Base-by-base conservation (phyloP, 768 basidiomycete genomes). In the Podaxis sp. region DNA sequence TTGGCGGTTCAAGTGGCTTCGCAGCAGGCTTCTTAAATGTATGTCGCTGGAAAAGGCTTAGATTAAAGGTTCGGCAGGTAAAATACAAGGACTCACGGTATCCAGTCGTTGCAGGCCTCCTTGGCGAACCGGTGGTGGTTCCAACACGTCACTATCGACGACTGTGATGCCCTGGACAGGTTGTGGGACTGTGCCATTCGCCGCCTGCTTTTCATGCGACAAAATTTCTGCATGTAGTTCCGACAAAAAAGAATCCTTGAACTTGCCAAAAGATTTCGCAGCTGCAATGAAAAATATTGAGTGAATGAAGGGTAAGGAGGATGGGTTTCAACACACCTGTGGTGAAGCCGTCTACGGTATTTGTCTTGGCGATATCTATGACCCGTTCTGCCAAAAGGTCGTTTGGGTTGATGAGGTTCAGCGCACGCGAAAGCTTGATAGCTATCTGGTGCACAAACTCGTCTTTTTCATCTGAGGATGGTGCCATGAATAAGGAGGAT, bases 391-490 rank as follows among this genome's bases (percentile, higher is more conserved):
- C 94, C 22, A 96, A 83, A 3, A 90, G 74, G 67, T 93, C 90
- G 71, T 96, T 96, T 0, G 92, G 91, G 69, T 92, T 92, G 63
- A 94, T 72, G 13, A 81, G 80, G 72, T 95, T 95, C 69, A 95
- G 81, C 2, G 86, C 85, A 38, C 94, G 77, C 1, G 93, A 95
- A 8, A 96, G 82, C 76, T 90, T 86, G 64, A 92, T 87, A 24
- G 89, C 90, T 33, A 92, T 71, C 57, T 86, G 80, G 72, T 93
- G 89, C 49, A 78, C 83, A 71, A 89, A 90, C 24, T 81, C 79
- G 62, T 73, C 72, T 46, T 69, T 65, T 4, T 66, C 67, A 28
- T 63, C 62, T 28, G 64, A 64, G 17, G 68, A 65, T 58, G 72
- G 72, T 15, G 73, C 68, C 74, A 76, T 74, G 42, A 26, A 38